These are phyloP conservation scores for Sideroxylon spinosum DNA, from an alignment of 179 eudicot species.

Conservation along the genomic window DNA sequence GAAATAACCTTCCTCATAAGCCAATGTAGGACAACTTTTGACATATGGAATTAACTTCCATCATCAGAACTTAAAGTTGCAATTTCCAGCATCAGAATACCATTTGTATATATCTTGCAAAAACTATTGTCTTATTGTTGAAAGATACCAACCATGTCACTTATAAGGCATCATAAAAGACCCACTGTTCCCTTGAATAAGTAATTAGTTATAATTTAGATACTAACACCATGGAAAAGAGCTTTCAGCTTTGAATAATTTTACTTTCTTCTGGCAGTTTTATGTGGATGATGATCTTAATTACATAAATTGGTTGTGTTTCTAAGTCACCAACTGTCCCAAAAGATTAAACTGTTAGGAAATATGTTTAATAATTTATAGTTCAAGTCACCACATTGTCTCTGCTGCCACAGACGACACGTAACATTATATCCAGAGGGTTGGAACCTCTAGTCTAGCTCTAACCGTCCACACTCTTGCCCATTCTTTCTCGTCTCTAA, in stretches of 20 bases:
- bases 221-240: neutral
- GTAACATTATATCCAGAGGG: no score
- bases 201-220: no score
- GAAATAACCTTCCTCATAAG: no score
- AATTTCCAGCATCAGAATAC: neutral
- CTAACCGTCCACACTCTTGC: no score
- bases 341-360: no score
- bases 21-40: no score
- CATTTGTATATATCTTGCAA: neutral
- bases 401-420: no score
- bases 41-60: no score
- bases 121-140: neutral
- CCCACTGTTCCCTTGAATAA: neutral
- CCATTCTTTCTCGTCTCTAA: neutral
- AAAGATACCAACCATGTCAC: neutral
- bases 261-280: neutral
- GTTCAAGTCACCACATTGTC: no score
- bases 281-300: neutral
- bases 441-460: no score
- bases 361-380: no score
- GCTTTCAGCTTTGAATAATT: neutral
- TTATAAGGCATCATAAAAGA: neutral
- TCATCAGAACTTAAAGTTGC: neutral
- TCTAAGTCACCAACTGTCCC: no score
- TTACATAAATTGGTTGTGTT: neutral